phyloP scores from a whole-genome alignment of 768 basidiomycete species.

The Lactarius vividus region DNA sequence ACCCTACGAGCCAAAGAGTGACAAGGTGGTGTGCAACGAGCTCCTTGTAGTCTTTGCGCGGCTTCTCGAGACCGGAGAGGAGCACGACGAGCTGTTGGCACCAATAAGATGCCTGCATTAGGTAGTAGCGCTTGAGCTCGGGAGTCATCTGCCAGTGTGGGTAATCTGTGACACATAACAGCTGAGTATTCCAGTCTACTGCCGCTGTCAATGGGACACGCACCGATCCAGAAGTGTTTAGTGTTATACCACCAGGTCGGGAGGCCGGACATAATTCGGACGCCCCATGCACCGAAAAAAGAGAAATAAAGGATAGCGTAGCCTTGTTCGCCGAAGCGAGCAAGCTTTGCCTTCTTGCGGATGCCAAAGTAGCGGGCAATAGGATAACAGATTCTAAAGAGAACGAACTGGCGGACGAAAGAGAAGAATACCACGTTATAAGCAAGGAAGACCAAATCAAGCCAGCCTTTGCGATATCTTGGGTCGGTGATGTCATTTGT shows the following conservation, averaged over 20 bases:
- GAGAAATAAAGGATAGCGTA: constrained; percentile 84
- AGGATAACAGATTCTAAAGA: constrained; percentile 61
- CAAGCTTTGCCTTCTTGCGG: constrained; percentile 59
- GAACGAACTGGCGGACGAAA: constrained; percentile 74
- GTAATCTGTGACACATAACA: constrained; percentile 51
- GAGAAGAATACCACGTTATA: constrained; percentile 90
- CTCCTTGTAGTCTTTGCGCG: constrained; percentile 86
- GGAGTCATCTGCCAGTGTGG: constrained; percentile 88
- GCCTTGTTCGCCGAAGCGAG: constrained; percentile 87
- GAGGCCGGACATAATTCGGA: constrained; percentile 74
- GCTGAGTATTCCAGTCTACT: not conserved
- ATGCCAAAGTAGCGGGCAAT: constrained; percentile 73
- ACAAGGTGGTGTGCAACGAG: constrained; percentile 89
- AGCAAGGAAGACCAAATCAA: constrained; percentile 75
- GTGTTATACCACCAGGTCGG: constrained; percentile 88
- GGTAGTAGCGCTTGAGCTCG: constrained; percentile 86
- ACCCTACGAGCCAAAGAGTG: constrained; percentile 94
- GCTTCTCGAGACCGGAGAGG: constrained; percentile 84
- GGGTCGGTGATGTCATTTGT: constrained; percentile 45
- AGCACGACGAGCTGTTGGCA: constrained; percentile 88
- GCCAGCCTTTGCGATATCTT: constrained; percentile 67
- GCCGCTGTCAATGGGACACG: constrained; percentile 14
- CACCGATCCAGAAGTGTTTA: constrained; percentile 81
- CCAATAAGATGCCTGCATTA: constrained; percentile 94
- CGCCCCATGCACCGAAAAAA: constrained; percentile 68